phyloP scores from a whole-genome alignment of 257 asterid genomes.

The Catharanthus roseus region DNA sequence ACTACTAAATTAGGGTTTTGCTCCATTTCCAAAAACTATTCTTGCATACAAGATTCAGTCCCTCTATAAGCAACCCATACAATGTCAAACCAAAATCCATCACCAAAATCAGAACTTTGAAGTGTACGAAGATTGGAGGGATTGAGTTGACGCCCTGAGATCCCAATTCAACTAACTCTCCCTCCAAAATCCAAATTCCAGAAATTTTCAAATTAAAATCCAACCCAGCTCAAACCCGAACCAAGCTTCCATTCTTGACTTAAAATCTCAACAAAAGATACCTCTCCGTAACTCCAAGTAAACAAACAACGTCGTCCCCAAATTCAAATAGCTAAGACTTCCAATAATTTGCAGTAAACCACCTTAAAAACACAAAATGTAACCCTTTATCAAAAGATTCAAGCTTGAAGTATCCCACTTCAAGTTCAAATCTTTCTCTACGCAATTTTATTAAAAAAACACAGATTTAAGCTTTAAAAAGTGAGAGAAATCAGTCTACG shows the following conservation, averaged over 20 bases:
- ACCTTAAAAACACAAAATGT: slow-evolving; percentile 28
- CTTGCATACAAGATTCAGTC: slow-evolving; percentile 38
- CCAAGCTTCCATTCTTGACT: slow-evolving; percentile 22
- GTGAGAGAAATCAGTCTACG: slow-evolving; percentile 24
- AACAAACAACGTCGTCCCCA: slow-evolving; percentile 16
- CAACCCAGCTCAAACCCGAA: slow-evolving; percentile 12
- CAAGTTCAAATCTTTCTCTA: slow-evolving; percentile 37
- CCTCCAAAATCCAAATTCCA: slow-evolving; percentile 59
- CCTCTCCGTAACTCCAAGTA: slow-evolving; percentile 49
- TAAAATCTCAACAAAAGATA: slow-evolving; percentile 23
- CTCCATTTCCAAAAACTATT: slow-evolving; percentile 45
- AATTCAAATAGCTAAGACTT: slow-evolving; percentile 19
- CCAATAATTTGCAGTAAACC: slow-evolving; percentile 21
- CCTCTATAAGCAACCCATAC: slow-evolving; percentile 33
- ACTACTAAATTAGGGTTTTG: slow-evolving; percentile 43
- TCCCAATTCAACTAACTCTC: slow-evolving; percentile 56
- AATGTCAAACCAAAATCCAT: slow-evolving; percentile 42
- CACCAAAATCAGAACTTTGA: slow-evolving; percentile 33
- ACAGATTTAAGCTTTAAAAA: slow-evolving; percentile 42
- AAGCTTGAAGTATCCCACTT: slow-evolving; percentile 49
- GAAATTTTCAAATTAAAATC: slow-evolving; percentile 33
- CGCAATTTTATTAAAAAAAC: slow-evolving; percentile 27
- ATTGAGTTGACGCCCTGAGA: slow-evolving; percentile 39
- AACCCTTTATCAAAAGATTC: slow-evolving; percentile 31
- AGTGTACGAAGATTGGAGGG: slow-evolving; percentile 24